Evolutionary conservation across 108 stramenopile species (phyloP).

Genomic region (Conticribra guillardii): DNA sequence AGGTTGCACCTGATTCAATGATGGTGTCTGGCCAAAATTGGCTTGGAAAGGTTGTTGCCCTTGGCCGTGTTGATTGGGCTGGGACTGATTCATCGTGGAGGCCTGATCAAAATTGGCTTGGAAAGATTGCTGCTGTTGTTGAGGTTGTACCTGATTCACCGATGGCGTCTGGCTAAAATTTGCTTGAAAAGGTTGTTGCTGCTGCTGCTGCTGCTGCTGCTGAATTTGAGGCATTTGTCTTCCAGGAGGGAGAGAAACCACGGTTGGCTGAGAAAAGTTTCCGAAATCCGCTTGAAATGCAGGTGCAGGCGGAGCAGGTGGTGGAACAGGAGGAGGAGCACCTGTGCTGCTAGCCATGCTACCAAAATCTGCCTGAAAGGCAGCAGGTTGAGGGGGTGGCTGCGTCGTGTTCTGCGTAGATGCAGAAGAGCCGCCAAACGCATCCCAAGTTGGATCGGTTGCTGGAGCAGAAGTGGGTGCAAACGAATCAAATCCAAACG

Average conservation of each 20-base stretch:
- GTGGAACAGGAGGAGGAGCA: neutral
- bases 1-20: conserved; percentile 29
- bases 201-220: conserved; percentile 50
- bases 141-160: conserved; percentile 15
- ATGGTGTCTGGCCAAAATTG: conserved; percentile 26
- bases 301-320: conserved; percentile 14
- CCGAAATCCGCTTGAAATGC: conserved; percentile 43
- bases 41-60: conserved; percentile 6
- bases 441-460: conserved; percentile 62
- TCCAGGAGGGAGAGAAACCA: neutral
- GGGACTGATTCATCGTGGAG: neutral
- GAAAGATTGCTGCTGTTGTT: conserved; percentile 30
- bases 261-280: conserved; percentile 14
- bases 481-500: conserved; percentile 56
- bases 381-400: conserved; percentile 5
- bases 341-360: neutral
- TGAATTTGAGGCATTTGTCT: neutral
- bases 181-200: conserved; percentile 25
- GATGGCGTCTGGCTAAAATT: conserved; percentile 42
- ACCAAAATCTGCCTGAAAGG: conserved; percentile 48
- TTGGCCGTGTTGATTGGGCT: conserved; percentile 8
- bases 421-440: conserved; percentile 59
- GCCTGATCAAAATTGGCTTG: conserved; percentile 35
- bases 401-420: conserved; percentile 1
- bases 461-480: conserved; percentile 36